These are phyloP conservation scores for Aspergillus quadrilineatus DNA, from an alignment of 2,329 filamentous ascomycete species.

Conservation along the genomic window DNA sequence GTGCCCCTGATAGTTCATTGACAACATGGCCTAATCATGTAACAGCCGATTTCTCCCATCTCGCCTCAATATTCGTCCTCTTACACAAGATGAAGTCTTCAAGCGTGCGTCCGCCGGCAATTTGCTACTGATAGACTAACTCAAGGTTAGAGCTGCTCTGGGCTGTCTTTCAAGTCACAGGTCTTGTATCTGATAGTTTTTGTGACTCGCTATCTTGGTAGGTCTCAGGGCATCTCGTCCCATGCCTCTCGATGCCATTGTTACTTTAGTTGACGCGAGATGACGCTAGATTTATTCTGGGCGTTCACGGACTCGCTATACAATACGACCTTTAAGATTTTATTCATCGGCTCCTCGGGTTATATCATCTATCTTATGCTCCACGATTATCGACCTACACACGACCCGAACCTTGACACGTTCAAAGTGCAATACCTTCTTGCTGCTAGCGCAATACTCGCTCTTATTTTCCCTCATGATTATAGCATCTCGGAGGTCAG, in stretches of 20 bases:
- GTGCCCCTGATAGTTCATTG: not conserved
- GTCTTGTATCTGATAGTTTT: conserved; percentile 93
- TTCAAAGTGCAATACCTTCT: conserved; percentile 96
- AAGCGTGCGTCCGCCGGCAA: conserved; percentile 57
- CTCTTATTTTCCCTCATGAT: conserved; percentile 78
- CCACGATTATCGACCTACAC: conserved; percentile 93
- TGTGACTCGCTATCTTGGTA: conserved; percentile 85
- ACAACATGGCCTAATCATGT: conserved; percentile 19
- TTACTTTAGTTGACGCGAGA: not conserved
- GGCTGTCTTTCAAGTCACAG: conserved; percentile 99
- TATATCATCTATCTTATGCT: conserved; percentile 99
- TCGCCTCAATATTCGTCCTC: conserved; percentile 89
- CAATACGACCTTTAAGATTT: conserved; percentile 92
- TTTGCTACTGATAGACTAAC: conserved; percentile 9
- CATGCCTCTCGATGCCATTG: not conserved
- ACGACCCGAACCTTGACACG: conserved; percentile 94
- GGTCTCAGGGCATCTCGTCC: conserved; percentile 18
- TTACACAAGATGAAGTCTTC: conserved; percentile 95
- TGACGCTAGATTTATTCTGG: conserved; percentile 73
- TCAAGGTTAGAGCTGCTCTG: conserved; percentile 75
- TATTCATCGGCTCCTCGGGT: conserved; percentile 85
- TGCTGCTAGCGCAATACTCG: conserved; percentile 74
- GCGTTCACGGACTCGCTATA: conserved; percentile 77
- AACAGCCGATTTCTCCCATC: conserved; percentile 88
- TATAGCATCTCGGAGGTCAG: conserved; percentile 70